Evolutionary conservation across 768 basidiomycete genomes (phyloP).

Genomic region (Phanerochaete sordida): DNA sequence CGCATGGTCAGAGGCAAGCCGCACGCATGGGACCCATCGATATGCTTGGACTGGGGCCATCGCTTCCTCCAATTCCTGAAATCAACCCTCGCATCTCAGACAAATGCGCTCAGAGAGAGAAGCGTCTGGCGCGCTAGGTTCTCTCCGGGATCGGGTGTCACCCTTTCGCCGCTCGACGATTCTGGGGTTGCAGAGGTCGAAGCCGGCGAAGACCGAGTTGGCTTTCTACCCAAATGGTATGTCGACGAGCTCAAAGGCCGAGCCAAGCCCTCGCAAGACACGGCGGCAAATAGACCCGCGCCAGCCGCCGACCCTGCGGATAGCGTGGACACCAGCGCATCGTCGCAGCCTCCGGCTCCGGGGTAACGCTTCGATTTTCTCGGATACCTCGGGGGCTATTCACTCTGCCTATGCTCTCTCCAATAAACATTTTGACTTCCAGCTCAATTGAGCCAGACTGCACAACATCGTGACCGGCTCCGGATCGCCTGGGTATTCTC

Average conservation of each 20-base stretch:
- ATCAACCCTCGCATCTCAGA: conserved; percentile 6
- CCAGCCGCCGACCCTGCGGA: not conserved
- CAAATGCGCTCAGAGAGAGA: conserved; percentile 25
- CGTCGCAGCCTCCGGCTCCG: not conserved
- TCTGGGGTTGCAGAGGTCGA: conserved; percentile 53
- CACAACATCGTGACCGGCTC: not conserved
- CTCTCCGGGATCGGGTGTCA: conserved; percentile 54
- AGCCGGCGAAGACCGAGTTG: conserved; percentile 68
- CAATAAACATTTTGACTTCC: not conserved
- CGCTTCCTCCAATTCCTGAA: conserved; percentile 54
- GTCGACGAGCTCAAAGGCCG: conserved; percentile 29
- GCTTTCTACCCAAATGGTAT: conserved; percentile 78
- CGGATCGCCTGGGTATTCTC: not conserved
- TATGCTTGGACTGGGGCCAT: conserved; percentile 75
- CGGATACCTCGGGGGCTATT: not conserved
- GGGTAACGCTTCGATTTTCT: not conserved
- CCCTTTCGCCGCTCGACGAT: conserved; percentile 43
- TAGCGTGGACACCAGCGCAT: not conserved
- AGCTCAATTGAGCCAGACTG: not conserved
- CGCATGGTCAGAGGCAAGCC: conserved; percentile 72
- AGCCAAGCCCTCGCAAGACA: not conserved
- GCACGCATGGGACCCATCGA: conserved; percentile 70
- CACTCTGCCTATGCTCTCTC: not conserved
- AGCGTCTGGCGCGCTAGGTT: conserved; percentile 73
- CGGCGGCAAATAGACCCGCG: not conserved